Percentiles rank a stretch among this genome's conserved stretches.
Evolutionary conservation across 1,284 basidiomycete genomes (phyloP).

Genomic region (Rhodotorula sp.): DNA sequence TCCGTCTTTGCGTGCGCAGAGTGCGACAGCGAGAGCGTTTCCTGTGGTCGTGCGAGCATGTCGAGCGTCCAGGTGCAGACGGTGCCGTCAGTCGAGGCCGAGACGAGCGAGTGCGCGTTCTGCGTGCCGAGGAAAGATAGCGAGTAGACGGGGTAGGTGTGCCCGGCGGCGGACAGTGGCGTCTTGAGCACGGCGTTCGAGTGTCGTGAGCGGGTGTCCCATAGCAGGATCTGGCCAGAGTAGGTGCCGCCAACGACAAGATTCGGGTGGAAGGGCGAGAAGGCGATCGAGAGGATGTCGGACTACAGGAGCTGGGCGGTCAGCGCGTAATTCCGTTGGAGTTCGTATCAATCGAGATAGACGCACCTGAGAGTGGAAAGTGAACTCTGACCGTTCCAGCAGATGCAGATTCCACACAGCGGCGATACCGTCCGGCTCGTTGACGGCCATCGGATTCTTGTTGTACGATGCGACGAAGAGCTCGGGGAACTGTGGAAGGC

Average conservation of each 20-base stretch:
- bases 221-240: slow-evolving; percentile 94
- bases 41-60: slow-evolving; percentile 96
- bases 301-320: slow-evolving; percentile 60
- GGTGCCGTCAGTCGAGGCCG: slow-evolving; percentile 91
- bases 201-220: slow-evolving; percentile 92
- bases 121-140: slow-evolving; percentile 97
- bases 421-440: slow-evolving; percentile 94
- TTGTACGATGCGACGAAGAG: slow-evolving; percentile 93
- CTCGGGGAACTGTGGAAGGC: slow-evolving; percentile 75
- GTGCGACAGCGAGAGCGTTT: slow-evolving; percentile 83
- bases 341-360: not conserved
- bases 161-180: slow-evolving; percentile 83
- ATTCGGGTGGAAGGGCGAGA: slow-evolving; percentile 97
- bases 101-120: slow-evolving; percentile 95
- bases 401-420: slow-evolving; percentile 97
- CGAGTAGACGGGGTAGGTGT: slow-evolving; percentile 97
- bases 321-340: not conserved
- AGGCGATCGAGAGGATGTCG: slow-evolving; percentile 91
- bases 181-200: slow-evolving; percentile 95
- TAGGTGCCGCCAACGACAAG: slow-evolving; percentile 97
- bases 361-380: slow-evolving; percentile 90
- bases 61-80: slow-evolving; percentile 98
- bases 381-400: slow-evolving; percentile 90
- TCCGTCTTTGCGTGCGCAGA: slow-evolving; percentile 87
- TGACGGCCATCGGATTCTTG: slow-evolving; percentile 84